phyloP scores from a whole-genome alignment of 140 eudicot genomes.

The Flaveria floridana region DNA sequence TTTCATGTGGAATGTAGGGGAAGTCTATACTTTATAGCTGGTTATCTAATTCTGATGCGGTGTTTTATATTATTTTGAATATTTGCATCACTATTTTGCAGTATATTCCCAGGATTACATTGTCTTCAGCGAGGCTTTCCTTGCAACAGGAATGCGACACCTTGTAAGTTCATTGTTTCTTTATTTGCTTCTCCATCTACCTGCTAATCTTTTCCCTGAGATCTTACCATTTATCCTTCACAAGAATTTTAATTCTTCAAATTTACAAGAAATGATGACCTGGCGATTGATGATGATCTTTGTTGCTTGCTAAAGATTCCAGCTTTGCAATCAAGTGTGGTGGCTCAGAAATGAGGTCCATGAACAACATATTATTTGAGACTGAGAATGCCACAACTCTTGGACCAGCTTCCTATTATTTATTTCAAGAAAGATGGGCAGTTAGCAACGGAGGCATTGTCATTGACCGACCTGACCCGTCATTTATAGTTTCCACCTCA shows the following conservation, averaged over 20 bases:
- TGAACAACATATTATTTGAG: conserved; percentile 35
- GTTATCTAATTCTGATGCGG: neutral
- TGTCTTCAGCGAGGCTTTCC: conserved; percentile 55
- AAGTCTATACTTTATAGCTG: neutral
- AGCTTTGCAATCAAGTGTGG: conserved; percentile 54
- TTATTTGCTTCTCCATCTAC: neutral
- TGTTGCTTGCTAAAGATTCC: conserved; percentile 36
- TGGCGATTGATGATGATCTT: conserved; percentile 26
- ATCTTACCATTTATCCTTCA: conserved; percentile 5
- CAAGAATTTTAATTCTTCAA: conserved; percentile 17
- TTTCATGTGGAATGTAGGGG: conserved; percentile 19
- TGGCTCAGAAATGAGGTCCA: conserved; percentile 40
- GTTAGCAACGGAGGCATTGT: conserved; percentile 48
- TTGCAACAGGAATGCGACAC: conserved; percentile 39
- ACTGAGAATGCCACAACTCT: conserved; percentile 41
- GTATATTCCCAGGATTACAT: conserved; percentile 41
- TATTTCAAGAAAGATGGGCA: conserved; percentile 38
- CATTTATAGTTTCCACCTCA: conserved; percentile 39
- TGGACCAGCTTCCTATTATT: conserved; percentile 44
- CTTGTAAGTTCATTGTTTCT: conserved; percentile 38
- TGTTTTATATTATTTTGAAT: neutral
- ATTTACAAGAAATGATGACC: conserved; percentile 24
- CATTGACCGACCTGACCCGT: conserved; percentile 38
- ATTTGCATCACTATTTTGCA: conserved; percentile 25
- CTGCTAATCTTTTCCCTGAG: neutral